Base-by-base conservation (phyloP, 169 alveolate genomes). In the Plasmodium blacklocki region DNA sequence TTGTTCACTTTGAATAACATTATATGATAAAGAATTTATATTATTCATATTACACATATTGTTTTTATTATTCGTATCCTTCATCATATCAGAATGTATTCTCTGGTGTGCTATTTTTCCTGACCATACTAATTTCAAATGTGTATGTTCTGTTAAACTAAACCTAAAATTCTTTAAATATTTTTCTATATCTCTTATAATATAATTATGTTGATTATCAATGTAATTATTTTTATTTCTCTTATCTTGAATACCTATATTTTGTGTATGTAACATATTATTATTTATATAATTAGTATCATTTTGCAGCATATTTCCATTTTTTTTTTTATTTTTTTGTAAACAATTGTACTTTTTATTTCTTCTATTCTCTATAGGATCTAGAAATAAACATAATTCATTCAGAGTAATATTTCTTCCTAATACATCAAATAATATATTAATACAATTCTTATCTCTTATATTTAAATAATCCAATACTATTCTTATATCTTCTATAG, bases 51-150 rank as follows among this genome's bases (percentile, higher is more conserved):
- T 39, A 39, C 9, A 39, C 9, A 39, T 39, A 6, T 7, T 6
- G 9, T 5, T 39, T 39, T 39, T 39, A 39, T 29, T 76, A 29
- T 32, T 32, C 45, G 2, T 3, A 23, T 63, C 50, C 59, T 63
- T 32, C 59, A 23, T 39, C 9, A 54, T 18, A 15, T 80, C 91
- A 21, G 72, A 71, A 60, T 47, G 49, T 47, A 86, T 86, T 71
- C 92, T 23, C 29, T 86, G 92, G 18, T 73, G 71, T 12, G 71
- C 47, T 29, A 86, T 86, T 32, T 73, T 86, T 2, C 92, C 92
- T 32, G 92, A 70, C 92, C 92, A 86, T 59, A 86, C 45, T 56
- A 72, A 49, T 73, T 86, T 86, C 71, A 86, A 60, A 86, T 86
- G 60, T 32, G 92, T 59, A 54, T 86, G 92, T 8, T 86, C 92